These are phyloP conservation scores for Phytophthora pinifolia DNA, from an alignment of 352 stramenopile genomes.

Conservation along the genomic window DNA sequence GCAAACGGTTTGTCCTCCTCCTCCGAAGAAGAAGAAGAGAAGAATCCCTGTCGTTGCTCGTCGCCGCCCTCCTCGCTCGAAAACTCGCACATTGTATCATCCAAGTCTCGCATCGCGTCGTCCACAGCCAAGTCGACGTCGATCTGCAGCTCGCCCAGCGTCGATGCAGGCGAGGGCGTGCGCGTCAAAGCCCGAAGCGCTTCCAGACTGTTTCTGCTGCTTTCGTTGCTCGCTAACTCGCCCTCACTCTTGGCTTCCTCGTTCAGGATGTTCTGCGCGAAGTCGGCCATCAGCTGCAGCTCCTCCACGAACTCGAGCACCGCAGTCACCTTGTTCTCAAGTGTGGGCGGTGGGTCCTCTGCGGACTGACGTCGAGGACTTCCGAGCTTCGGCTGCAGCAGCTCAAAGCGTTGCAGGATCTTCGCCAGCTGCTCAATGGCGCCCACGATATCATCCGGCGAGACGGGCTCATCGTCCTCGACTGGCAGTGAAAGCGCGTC, in stretches of 20 bases:
- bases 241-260: constrained; percentile 37
- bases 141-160: constrained; percentile 26
- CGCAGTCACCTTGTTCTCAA: constrained; percentile 37
- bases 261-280: constrained; percentile 59
- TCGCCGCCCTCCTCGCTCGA: constrained; percentile 21
- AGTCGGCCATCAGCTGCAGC: constrained; percentile 52
- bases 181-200: constrained; percentile 30
- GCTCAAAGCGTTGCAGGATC: constrained; percentile 41
- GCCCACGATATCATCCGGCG: constrained; percentile 25
- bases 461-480: background rate
- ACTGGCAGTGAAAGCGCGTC: constrained; percentile 16
- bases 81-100: constrained; percentile 14
- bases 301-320: constrained; percentile 63
- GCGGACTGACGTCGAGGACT: constrained; percentile 20
- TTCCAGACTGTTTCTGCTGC: constrained; percentile 44
- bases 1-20: constrained; percentile 3
- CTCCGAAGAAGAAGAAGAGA: background rate
- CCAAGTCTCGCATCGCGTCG: constrained; percentile 6
- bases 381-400: constrained; percentile 34
- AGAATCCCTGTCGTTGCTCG: constrained; percentile 4
- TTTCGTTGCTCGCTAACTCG: constrained; percentile 36
- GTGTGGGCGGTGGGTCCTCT: constrained; percentile 10
- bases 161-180: constrained; percentile 29
- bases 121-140: constrained; percentile 21
- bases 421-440: constrained; percentile 45